These are phyloP conservation scores for Pyrenula massariospora DNA, from an alignment of 495 filamentous ascomycete genomes.

Conservation along the genomic window DNA sequence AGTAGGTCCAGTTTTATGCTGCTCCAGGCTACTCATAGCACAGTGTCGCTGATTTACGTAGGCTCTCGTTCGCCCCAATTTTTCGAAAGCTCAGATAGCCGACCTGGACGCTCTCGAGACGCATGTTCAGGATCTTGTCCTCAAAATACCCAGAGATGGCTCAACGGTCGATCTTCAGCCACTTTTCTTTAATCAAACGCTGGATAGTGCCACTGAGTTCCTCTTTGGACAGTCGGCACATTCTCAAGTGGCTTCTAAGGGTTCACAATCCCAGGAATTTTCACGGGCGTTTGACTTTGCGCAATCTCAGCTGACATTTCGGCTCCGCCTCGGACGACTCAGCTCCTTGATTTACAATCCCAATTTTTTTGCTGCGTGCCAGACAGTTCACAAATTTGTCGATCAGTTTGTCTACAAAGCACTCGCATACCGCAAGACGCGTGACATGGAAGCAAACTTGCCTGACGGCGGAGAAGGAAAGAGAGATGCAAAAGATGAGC, in stretches of 20 bases:
- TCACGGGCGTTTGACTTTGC: conserved; percentile 31
- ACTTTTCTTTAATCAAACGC: conserved; percentile 48
- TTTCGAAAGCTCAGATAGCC: conserved; percentile 16
- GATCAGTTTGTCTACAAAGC: conserved; percentile 35
- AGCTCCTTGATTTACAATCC: conserved; percentile 28
- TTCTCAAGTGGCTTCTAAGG: conserved; percentile 17
- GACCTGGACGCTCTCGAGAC: conserved; percentile 40
- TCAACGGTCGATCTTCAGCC: conserved; percentile 48
- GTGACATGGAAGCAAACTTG: background rate
- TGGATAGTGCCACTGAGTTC: conserved; percentile 60
- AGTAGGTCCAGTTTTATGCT: conserved; percentile 4
- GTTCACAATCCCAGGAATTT: conserved; percentile 22
- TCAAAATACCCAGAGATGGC: conserved; percentile 29
- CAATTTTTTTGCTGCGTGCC: conserved; percentile 25
- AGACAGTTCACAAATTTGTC: conserved; percentile 31
- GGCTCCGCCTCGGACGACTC: conserved; percentile 17
- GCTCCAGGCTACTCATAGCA: background rate
- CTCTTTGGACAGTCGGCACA: conserved; percentile 47
- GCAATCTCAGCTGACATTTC: conserved; percentile 22
- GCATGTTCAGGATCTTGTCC: conserved; percentile 44
- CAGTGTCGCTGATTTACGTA: background rate
- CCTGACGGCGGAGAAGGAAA: conserved; percentile 9
- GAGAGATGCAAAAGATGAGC: conserved; percentile 9
- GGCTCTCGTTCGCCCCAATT: background rate
- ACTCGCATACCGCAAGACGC: conserved; percentile 19